Evolutionary conservation across 768 basidiomycete genomes (phyloP), one percentile per base, ranked within the genome.

Genomic region (Termitomyces titanicus): DNA sequence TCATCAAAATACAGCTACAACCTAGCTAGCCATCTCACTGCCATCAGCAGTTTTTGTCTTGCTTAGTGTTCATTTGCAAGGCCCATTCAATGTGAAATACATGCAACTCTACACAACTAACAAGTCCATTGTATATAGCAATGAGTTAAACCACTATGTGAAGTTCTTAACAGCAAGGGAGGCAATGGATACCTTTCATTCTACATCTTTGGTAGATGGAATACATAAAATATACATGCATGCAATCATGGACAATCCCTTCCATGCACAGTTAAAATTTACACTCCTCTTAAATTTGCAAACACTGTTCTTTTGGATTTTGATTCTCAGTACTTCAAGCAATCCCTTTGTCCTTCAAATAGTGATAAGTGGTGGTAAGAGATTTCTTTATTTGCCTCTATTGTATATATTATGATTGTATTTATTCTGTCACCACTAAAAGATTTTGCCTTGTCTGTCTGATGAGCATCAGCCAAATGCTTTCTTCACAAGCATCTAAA

Each of bases 61-160:
- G 48, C 5, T 61, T 5, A 60, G 60, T 2, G 18, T 20, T 47
- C 37, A 11, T 4, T 46, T 51, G 3, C 15, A 33, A 37, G 65
- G 63, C 10, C 3, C 5, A 5, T 63, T 27, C 34, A 17, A 53
- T 1, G 51, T 35, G 3, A 18, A 10, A 0, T 64, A 64, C 24
- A 10, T 65, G 6, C 61, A 62, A 35, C 55, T 48, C 0, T 63
- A 62, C 18, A 55, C 51, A 0, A 66, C 65, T 0, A 62, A 64
- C 31, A 67, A 67, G 38, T 17, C 56, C 0, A 29, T 60, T 1
- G 27, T 52, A 10, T 61, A 58, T 38, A 43, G 47, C 8, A 24
- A 27, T 0, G 57, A 64, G 1, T 37, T 37, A 13, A 15, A 38
- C 8, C 54, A 59, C 29, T 58, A 59, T 20, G 56, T 47, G 0